Conservation (phyloP, 495 filamentous ascomycete species). For the Rostrohypoxylon terebratum region DNA sequence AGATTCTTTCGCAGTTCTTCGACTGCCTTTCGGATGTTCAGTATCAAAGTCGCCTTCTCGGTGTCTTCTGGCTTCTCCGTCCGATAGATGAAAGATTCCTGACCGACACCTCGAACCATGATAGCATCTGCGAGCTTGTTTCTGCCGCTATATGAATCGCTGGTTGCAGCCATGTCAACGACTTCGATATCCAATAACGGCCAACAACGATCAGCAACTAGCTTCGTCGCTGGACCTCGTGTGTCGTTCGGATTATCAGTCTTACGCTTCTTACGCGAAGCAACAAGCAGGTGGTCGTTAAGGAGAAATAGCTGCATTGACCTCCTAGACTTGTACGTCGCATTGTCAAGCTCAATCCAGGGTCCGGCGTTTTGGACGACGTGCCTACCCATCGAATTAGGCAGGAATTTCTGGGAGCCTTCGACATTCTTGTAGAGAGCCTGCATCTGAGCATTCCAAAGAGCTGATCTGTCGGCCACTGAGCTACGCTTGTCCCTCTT, state of each 20-base stretch:
- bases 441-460: constrained; percentile 91
- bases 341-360: constrained; percentile 97
- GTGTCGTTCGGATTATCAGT: constrained; percentile 72
- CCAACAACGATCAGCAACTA: constrained; percentile 95
- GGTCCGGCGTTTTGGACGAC: constrained; percentile 88
- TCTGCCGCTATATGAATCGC: constrained; percentile 66
- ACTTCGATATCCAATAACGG: constrained; percentile 93
- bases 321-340: constrained; percentile 90
- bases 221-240: constrained; percentile 75
- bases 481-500: constrained; percentile 78
- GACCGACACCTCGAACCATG: constrained; percentile 84
- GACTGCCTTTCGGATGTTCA: constrained; percentile 89
- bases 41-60: constrained; percentile 82
- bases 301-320: constrained; percentile 90
- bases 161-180: constrained; percentile 80
- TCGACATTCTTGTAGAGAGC: constrained; percentile 95
- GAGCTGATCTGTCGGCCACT: constrained; percentile 94
- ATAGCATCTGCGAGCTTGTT: constrained; percentile 86
- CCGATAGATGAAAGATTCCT: constrained; percentile 92
- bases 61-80: constrained; percentile 77
- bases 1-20: constrained; percentile 88
- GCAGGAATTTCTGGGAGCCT: constrained; percentile 95
- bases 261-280: constrained; percentile 89
- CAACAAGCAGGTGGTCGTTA: constrained; percentile 94
- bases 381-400: constrained; percentile 89